Percentiles rank a stretch among this genome's conserved stretches.
Evolutionary conservation across 2,329 filamentous ascomycete genomes (phyloP).

Genomic region (Lasiodiplodia theobromae): DNA sequence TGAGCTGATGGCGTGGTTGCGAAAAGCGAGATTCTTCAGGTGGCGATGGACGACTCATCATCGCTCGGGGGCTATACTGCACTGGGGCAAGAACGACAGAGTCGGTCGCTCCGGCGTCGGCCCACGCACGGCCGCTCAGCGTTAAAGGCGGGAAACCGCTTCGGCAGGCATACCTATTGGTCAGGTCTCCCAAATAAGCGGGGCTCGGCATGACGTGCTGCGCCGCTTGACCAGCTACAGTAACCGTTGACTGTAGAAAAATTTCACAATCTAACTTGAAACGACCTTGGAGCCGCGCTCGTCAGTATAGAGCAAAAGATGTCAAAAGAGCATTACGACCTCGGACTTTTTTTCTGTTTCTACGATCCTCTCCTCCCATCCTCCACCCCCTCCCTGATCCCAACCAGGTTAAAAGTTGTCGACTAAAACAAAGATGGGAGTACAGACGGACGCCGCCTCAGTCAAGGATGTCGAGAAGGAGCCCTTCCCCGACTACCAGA

Average conservation of each 20-base stretch:
- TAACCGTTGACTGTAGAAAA: background rate
- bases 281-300: background rate
- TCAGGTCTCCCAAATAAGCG: background rate
- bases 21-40: background rate
- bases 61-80: background rate
- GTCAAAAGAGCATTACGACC: background rate
- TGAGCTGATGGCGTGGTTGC: too few relatives aligned
- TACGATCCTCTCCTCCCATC: background rate
- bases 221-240: background rate
- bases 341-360: background rate
- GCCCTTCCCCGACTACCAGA: background rate
- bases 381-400: background rate
- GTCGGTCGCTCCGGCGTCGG: background rate
- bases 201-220: conserved; percentile 2
- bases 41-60: background rate
- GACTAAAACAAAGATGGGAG: background rate
- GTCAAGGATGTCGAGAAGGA: conserved; percentile 7
- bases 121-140: background rate
- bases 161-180: background rate
- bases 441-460: background rate
- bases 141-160: background rate
- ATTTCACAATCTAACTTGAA: background rate
- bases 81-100: background rate
- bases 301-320: background rate
- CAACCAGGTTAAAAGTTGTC: background rate